Base-by-base conservation (phyloP, 2,329 filamentous ascomycete species). In the Parafenestella ontariensis region DNA sequence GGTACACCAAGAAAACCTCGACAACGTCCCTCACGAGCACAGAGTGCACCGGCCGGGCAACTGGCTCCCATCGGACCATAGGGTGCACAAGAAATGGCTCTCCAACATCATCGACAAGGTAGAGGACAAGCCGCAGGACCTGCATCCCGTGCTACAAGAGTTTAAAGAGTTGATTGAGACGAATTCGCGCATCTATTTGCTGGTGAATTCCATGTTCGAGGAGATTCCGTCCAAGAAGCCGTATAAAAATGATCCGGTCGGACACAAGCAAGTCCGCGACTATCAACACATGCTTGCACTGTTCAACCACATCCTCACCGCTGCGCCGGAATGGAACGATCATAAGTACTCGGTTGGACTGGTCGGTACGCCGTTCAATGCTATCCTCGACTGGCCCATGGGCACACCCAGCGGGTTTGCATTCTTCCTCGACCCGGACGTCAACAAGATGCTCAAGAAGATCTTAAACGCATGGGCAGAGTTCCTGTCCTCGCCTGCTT, bases 121-220 rank as follows among this genome's bases (percentile, higher is more conserved):
- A 20, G 83, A 87, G 62, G 72, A 77, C 15, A 74, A 83, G 7
- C 66, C 74, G 4, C 74, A 82, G 60, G 71, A 81, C 1, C 77
- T 90, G 0, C 80, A 83, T 11, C 87, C 87, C 0, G 86, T 86
- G 0, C 73, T 91, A 0, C 64, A 82, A 57, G 88, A 90, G 59
- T 89, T 91, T 76, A 81, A 86, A 66, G 71, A 83, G 1, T 76
- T 90, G 21, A 90, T 91, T 58, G 88, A 91, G 70, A 72, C 72
- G 24, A 86, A 86, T 59, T 77, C 87, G 1, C 82, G 86, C 20
- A 77, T 91, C 23, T 87, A 85, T 77, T 87, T 90, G 81, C 85
- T 87, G 70, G 85, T 89, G 66, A 77, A 78, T 21, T 78, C 82
- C 58, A 91, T 91, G 89, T 91, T 89, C 74, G 78, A 84, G 26